Percentiles rank a stretch among this genome's conserved stretches.
phyloP scores from a whole-genome alignment of 176 grass and related monocot genomes.

The Lolium rigidum region DNA sequence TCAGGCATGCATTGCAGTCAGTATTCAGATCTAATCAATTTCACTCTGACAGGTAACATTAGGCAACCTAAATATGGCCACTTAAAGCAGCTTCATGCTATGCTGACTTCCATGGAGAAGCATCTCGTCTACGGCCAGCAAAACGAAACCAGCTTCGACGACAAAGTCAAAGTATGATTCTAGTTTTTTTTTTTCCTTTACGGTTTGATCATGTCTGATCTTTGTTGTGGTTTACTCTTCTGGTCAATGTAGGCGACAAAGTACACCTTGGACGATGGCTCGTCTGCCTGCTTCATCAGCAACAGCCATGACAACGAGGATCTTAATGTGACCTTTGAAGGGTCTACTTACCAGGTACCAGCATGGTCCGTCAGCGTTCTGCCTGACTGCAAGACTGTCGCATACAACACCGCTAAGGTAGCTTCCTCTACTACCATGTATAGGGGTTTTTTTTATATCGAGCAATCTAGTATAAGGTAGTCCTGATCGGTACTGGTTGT shows the following conservation, averaged over 20 bases:
- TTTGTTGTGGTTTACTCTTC: not conserved
- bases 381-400: not conserved
- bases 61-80: slow-evolving; percentile 88
- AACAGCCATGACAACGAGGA: slow-evolving; percentile 8
- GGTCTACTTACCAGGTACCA: not conserved
- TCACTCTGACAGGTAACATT: slow-evolving; percentile 15
- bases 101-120: slow-evolving; percentile 67
- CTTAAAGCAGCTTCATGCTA: slow-evolving; percentile 73
- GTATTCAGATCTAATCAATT: not conserved
- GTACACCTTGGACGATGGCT: slow-evolving; percentile 13
- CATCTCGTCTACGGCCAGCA: slow-evolving; percentile 55
- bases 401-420: slow-evolving; percentile 40
- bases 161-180: slow-evolving; percentile 37
- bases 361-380: not conserved
- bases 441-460: not conserved
- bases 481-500: not conserved
- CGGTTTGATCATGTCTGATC: no score
- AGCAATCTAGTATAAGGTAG: not conserved
- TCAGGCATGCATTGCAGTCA: not conserved
- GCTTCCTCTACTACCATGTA: not conserved
- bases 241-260: slow-evolving; percentile 50
- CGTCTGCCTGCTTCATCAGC: slow-evolving; percentile 13
- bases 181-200: not conserved
- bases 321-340: not conserved
- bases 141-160: slow-evolving; percentile 30